Conservation (phyloP, 139 green algal genomes). For the Edaphochlamys debaryana region DNA sequence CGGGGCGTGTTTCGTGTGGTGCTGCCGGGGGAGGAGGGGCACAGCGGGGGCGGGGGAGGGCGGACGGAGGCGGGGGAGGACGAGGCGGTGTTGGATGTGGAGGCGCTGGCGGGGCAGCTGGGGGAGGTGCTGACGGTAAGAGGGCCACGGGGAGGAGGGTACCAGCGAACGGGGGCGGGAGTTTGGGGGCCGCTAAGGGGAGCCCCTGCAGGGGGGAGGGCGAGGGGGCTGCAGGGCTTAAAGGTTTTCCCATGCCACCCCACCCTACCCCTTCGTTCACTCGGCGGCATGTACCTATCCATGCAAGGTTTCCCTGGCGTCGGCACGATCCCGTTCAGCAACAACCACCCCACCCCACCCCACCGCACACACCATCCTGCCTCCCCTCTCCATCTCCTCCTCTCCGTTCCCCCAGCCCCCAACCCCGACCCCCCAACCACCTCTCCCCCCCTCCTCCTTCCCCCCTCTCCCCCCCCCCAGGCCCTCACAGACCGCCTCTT, state of each 20-base stretch:
- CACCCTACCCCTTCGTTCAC: no score
- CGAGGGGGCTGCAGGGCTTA: background rate
- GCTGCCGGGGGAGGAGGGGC: background rate
- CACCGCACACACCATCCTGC: background rate
- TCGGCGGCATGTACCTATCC: no score
- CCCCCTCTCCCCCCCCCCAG: background rate
- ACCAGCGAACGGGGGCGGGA: no score
- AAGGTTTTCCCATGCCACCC: no score
- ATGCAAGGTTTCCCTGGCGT: no score
- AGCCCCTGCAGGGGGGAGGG: background rate
- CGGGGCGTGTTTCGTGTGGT: background rate
- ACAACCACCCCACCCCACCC: no score
- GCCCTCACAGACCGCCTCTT: background rate
- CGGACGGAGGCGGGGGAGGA: background rate
- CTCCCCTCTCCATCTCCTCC: background rate
- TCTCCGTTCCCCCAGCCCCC: background rate
- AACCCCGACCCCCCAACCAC: background rate
- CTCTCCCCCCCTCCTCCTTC: background rate
- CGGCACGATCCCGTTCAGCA: no score
- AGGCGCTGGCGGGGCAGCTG: background rate
- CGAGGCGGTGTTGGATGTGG: background rate
- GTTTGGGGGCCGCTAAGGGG: background rate
- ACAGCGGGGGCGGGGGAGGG: background rate
- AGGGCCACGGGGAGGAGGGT: background rate
- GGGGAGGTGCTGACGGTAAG: conserved; percentile 19